These are phyloP conservation scores for Teratosphaeria viscida DNA, from an alignment of 2,329 filamentous ascomycete genomes.

Conservation along the genomic window DNA sequence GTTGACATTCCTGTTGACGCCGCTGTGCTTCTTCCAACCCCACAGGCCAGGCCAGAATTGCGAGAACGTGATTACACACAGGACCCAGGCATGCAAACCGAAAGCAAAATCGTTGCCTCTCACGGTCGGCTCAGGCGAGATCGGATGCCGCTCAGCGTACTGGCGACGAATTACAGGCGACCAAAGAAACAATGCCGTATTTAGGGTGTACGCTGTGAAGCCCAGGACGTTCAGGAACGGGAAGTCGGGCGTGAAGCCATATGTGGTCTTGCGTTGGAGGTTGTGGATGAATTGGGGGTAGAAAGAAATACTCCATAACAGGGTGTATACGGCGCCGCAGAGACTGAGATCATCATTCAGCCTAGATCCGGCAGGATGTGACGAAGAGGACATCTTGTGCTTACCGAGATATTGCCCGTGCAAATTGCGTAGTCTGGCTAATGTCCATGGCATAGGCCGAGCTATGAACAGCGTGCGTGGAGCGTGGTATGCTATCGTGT, in stretches of 20 bases:
- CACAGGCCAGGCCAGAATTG: conserved; percentile 66
- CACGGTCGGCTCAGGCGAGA: conserved; percentile 69
- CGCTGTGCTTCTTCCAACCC: conserved; percentile 54
- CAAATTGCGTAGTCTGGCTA: not conserved
- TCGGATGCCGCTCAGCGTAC: conserved; percentile 70
- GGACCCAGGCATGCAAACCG: conserved; percentile 65
- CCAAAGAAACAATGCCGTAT: conserved; percentile 65
- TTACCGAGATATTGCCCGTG: conserved; percentile 11
- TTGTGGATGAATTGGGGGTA: conserved; percentile 86
- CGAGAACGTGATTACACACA: conserved; percentile 62
- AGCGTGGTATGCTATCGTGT: not conserved
- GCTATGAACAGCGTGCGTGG: not conserved
- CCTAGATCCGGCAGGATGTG: not conserved
- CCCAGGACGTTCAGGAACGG: conserved; percentile 64
- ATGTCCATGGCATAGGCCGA: not conserved
- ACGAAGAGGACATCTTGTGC: not conserved
- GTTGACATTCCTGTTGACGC: conserved; percentile 43
- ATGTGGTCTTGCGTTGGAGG: conserved; percentile 62
- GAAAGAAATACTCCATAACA: conserved; percentile 67
- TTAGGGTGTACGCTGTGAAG: conserved; percentile 62
- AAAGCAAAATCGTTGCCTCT: conserved; percentile 85
- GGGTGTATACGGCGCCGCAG: conserved; percentile 22
- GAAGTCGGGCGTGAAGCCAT: conserved; percentile 80
- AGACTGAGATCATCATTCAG: conserved; percentile 7
- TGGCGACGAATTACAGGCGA: conserved; percentile 67